phyloP scores from a whole-genome alignment of 2,329 filamentous ascomycete genomes.

The Aureobasidium sp. region DNA sequence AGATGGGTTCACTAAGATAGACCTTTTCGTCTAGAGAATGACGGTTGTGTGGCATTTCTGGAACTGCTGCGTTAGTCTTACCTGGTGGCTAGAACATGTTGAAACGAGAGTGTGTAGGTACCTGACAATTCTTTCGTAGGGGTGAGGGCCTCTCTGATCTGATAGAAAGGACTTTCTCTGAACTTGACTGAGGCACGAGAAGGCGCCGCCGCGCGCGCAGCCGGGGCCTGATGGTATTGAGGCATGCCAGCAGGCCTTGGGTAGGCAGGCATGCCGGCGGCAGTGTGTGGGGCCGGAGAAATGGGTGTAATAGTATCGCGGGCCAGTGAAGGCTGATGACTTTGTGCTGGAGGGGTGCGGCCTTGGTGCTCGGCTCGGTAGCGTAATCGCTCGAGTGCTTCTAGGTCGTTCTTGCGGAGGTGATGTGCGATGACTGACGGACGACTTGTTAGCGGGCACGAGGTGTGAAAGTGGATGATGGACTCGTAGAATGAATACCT shows the following conservation, averaged over 20 bases:
- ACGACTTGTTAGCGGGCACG: neutral
- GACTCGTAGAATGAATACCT: constrained; percentile 42
- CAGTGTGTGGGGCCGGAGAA: neutral
- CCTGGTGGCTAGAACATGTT: constrained; percentile 20
- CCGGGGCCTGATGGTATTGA: neutral
- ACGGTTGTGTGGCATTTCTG: constrained; percentile 52
- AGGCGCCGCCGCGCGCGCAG: neutral
- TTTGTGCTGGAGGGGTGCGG: constrained; percentile 22
- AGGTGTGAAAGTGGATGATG: constrained; percentile 32
- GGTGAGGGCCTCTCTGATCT: constrained; percentile 57
- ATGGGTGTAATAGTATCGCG: constrained; percentile 9
- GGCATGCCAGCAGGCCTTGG: neutral
- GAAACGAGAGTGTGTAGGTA: constrained; percentile 33
- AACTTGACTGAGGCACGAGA: constrained; percentile 3
- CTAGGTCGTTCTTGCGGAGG: constrained; percentile 26
- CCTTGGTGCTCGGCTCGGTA: constrained; percentile 35
- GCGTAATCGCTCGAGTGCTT: constrained; percentile 29
- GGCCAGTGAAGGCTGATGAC: neutral
- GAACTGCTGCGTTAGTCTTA: constrained; percentile 22
- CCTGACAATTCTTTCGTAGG: constrained; percentile 62
- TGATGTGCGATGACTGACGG: constrained; percentile 31
- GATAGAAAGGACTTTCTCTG: constrained; percentile 71
- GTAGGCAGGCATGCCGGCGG: neutral
- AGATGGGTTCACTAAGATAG: constrained; percentile 44
- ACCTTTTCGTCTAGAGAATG: constrained; percentile 53